These are phyloP conservation scores for Chaetomium cochliodes DNA, from an alignment of 495 filamentous ascomycete species.

Conservation along the genomic window DNA sequence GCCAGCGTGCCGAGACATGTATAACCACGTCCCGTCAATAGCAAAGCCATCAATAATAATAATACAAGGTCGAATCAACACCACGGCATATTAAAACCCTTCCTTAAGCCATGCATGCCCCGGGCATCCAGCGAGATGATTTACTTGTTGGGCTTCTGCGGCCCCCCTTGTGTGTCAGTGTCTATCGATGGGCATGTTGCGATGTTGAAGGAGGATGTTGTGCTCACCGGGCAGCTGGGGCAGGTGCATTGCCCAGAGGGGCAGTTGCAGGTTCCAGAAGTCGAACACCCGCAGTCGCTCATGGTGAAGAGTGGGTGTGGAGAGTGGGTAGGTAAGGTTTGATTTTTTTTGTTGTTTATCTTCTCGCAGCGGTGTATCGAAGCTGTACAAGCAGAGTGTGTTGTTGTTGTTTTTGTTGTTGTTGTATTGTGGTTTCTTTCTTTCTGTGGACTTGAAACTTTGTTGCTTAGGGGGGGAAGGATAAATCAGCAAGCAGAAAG, in stretches of 20 bases:
- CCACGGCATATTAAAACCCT: neutral
- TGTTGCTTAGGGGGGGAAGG: neutral
- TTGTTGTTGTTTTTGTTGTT: neutral
- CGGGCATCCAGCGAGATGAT: neutral
- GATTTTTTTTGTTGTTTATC: neutral
- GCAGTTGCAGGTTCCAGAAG: constrained; percentile 26
- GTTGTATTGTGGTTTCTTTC: no score
- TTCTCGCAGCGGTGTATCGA: no score
- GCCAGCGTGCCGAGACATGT: neutral
- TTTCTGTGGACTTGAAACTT: neutral
- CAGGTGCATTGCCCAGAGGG: constrained; percentile 30
- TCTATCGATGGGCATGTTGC: no score
- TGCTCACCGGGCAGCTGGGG: constrained; percentile 26
- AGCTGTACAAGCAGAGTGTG: no score
- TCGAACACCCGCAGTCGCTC: constrained; percentile 24
- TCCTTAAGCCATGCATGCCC: neutral
- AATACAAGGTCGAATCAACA: neutral
- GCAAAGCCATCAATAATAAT: neutral
- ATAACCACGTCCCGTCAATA: neutral
- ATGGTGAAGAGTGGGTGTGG: constrained; percentile 11
- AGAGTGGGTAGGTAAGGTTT: no score
- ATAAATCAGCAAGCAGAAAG: no score
- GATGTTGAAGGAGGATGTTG: neutral
- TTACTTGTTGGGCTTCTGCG: constrained; percentile 12
- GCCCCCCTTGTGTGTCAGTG: neutral